phyloP scores from a whole-genome alignment of 495 filamentous ascomycete species.

The Xylaria flabelliformis region DNA sequence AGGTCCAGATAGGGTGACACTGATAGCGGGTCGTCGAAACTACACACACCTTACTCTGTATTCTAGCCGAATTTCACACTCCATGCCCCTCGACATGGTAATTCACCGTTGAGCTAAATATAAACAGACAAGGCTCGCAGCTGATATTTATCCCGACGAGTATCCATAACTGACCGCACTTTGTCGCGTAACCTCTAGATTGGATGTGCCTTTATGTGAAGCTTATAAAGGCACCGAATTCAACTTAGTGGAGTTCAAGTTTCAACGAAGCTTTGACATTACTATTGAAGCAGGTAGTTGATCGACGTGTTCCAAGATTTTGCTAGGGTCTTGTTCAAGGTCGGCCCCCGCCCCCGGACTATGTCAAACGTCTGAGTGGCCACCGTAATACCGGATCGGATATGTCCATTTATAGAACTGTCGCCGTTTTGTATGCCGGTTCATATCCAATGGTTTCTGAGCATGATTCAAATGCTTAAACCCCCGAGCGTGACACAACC shows the following conservation, averaged over 20 bases:
- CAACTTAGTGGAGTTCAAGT: not conserved
- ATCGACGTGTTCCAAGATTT: not conserved
- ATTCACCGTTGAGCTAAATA: not conserved
- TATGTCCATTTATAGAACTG: not conserved
- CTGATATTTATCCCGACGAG: not conserved
- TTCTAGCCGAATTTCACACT: not conserved
- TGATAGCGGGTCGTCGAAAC: not conserved
- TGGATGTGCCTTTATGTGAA: too few relatives aligned
- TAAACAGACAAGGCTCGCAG: not conserved
- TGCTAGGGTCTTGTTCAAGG: not conserved
- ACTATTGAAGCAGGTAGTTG: constrained; percentile 5
- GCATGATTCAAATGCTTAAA: not conserved
- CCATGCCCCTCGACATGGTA: not conserved
- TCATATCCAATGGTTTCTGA: too few relatives aligned
- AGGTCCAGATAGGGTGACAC: not conserved
- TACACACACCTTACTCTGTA: not conserved
- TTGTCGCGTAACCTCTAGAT: too few relatives aligned
- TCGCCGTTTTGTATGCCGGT: not conserved
- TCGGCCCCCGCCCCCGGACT: not conserved
- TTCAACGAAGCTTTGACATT: not conserved
- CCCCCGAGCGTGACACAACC: not conserved
- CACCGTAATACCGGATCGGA: not conserved
- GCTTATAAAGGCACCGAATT: not conserved
- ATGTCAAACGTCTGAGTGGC: not conserved
- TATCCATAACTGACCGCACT: not conserved